Conservation (phyloP, 2,329 filamentous ascomycete species). For the Pezicula radicicola region DNA sequence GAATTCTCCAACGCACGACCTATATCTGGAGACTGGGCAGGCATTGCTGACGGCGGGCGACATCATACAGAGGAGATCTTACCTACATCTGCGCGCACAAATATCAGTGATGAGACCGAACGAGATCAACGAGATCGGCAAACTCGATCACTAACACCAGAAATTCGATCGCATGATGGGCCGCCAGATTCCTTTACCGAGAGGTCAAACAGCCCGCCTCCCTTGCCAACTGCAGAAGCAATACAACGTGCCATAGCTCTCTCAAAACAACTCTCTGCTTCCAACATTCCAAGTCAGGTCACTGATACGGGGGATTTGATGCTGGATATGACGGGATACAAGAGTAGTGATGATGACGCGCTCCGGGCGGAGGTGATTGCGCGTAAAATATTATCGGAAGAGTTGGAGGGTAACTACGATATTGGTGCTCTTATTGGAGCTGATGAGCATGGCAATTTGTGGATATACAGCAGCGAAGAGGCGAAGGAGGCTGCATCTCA, state of each 20-base stretch:
- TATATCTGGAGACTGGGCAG: constrained; percentile 49
- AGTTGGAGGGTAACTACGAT: constrained; percentile 92
- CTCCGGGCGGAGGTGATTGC: constrained; percentile 91
- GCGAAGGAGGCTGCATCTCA: constrained; percentile 86
- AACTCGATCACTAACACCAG: constrained; percentile 36
- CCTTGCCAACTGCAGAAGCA: constrained; percentile 69
- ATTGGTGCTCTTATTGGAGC: constrained; percentile 94
- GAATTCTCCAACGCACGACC: constrained; percentile 44
- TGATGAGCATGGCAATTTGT: constrained; percentile 94
- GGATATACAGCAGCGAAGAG: constrained; percentile 98
- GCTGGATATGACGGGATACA: constrained; percentile 97
- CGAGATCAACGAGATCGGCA: constrained; percentile 32
- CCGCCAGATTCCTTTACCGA: constrained; percentile 35
- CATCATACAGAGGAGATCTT: constrained; percentile 55
- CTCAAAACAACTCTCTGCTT: constrained; percentile 81
- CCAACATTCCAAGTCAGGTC: constrained; percentile 91
- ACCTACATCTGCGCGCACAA: constrained; percentile 40
- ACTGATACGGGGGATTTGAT: constrained; percentile 92
- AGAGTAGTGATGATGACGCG: constrained; percentile 89
- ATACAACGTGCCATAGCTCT: constrained; percentile 79
- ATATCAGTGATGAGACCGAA: constrained; percentile 23
- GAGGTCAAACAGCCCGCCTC: constrained; percentile 74
- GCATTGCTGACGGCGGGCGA: constrained; percentile 32
- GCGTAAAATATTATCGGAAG: constrained; percentile 86
- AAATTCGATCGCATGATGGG: constrained; percentile 21